A percentile compares a stretch with the other conserved stretches of the same genome.
Evolutionary conservation across 768 basidiomycete genomes (phyloP).

Genomic region (Strobilomyces confusus): DNA sequence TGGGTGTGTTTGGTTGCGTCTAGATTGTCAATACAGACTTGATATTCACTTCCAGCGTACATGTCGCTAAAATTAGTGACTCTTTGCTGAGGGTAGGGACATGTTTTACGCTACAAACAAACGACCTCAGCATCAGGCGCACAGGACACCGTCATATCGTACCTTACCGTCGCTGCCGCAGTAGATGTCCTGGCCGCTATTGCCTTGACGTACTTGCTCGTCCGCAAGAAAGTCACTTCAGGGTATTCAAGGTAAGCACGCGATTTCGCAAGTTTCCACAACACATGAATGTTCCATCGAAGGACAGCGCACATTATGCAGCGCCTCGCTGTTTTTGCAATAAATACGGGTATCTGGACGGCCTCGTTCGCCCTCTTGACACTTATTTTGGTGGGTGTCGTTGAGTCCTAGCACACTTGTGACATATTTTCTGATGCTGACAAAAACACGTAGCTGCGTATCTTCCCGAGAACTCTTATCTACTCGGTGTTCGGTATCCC

Average conservation of each 20-base stretch:
- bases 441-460: background rate
- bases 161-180: background rate
- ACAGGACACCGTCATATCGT: background rate
- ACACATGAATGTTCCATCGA: background rate
- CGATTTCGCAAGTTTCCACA: background rate
- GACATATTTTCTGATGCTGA: background rate
- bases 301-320: conserved; percentile 9
- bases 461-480: background rate
- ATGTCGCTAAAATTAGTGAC: background rate
- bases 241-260: background rate
- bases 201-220: conserved; percentile 3
- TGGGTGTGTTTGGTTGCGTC: conserved; percentile 1
- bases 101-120: background rate
- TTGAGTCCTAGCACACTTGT: background rate
- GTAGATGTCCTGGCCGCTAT: conserved; percentile 5
- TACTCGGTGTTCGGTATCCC: background rate
- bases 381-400: background rate
- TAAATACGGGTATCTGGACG: conserved; percentile 39
- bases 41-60: background rate
- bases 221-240: background rate
- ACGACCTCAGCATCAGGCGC: background rate
- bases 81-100: background rate
- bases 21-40: background rate
- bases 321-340: conserved; percentile 8
- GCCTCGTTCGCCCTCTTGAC: conserved; percentile 46